These are phyloP conservation scores for Alternaria rosae DNA, from an alignment of 2,329 filamentous ascomycete genomes.

Conservation along the genomic window DNA sequence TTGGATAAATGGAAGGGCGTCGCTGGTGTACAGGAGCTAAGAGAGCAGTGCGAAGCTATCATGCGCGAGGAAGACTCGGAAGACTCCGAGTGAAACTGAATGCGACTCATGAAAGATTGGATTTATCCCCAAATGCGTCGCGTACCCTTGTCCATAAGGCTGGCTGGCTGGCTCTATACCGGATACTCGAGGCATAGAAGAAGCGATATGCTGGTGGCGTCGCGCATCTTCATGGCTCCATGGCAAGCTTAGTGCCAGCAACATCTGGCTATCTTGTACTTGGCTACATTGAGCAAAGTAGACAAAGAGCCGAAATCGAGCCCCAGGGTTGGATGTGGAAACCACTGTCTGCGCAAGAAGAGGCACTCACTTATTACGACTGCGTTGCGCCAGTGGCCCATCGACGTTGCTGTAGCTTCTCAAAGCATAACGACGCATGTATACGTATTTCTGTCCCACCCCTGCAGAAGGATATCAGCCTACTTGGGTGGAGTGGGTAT, in stretches of 20 bases:
- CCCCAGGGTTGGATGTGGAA: background rate
- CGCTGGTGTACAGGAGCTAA: conserved; percentile 52
- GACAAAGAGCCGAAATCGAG: background rate
- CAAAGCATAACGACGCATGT: background rate
- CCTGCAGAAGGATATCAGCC: background rate
- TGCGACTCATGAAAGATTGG: background rate
- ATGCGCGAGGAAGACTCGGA: conserved; percentile 37
- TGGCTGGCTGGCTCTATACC: background rate
- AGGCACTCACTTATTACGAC: background rate
- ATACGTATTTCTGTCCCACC: background rate
- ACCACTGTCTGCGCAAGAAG: background rate
- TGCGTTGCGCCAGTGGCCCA: background rate
- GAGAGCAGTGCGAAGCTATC: conserved; percentile 47
- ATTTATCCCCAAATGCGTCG: background rate
- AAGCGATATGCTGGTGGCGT: too few species aligned
- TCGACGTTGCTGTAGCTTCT: background rate
- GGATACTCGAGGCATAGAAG: background rate
- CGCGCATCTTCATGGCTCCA: too few species aligned
- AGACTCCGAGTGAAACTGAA: conserved; percentile 31
- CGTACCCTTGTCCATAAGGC: background rate
- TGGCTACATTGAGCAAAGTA: background rate
- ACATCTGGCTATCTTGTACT: background rate
- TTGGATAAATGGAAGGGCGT: conserved; percentile 56
- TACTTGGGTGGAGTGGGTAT: background rate
- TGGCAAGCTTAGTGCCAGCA: background rate